Base-by-base conservation (phyloP, 768 basidiomycete genomes). In the Punctularia strigosozonata region DNA sequence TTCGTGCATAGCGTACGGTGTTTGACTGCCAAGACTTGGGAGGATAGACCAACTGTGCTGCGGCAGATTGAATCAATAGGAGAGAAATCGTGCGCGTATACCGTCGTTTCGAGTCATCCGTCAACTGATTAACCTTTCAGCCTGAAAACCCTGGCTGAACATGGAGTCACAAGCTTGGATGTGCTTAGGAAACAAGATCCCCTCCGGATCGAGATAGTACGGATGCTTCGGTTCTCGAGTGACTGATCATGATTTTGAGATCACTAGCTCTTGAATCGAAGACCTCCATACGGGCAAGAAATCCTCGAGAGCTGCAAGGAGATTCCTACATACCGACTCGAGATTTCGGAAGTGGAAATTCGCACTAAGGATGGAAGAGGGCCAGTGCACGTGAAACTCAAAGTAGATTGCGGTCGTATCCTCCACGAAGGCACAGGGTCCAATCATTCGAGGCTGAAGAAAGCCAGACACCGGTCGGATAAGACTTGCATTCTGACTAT, bases 21-120 rank as follows among this genome's bases (percentile, higher is more conserved):
- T 47, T 51, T 97, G 25, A 71, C 65, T 38, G 87, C 86, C 4
- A 89, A 81, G 49, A 80, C 88, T 31, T 98, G 94, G 94, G 92
- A 97, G 50, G 82, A 90, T 50, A 65, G 85, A 15, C 77, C 89
- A 4, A 63, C 79, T 12, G 81, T 94, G 5, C 69, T 98, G 39
- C 71, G 83, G 12, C 94, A 98, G 55, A 69, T 98, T 36, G 78
- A 85, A 24, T 75, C 79, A n/a, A 79, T 98, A 30, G 94, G 92
- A 23, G 87, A 90, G 52, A 89, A 88, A 72, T 87, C 85, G 86
- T 88, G 41, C 54, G 81, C 58, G 12, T 13, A 30, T 24, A 19
- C n/a, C n/a, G n/a, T n/a, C n/a, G n/a, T n/a, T n/a, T n/a, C n/a
- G n/a, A n/a, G 24, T 34, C 37, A 18, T 18, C 22, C 14, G 25